Conservation (phyloP, 164 flowering plant species). For the Euptelea pleiosperma region DNA sequence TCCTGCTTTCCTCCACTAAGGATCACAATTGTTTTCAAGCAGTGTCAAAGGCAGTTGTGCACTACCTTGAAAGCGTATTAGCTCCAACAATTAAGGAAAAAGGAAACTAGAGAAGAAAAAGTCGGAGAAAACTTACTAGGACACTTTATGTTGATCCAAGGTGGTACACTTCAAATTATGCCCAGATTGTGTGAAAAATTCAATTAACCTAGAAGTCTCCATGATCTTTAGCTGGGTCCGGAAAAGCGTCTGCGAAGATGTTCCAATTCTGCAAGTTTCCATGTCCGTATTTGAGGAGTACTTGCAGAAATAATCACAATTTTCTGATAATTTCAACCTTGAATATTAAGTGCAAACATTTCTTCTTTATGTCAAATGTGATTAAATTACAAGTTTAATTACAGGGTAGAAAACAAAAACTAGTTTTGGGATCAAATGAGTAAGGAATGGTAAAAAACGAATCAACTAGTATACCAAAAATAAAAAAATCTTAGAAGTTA, state of each 20-base stretch:
- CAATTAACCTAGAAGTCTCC: neutral
- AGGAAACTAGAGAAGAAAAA: neutral
- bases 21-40: no score
- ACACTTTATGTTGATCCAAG: no score
- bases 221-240: neutral
- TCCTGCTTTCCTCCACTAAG: no score
- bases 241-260: neutral
- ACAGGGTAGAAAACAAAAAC: neutral
- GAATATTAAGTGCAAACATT: no score
- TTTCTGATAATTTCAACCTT: no score
- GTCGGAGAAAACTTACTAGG: neutral
- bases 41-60: no score
- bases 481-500: neutral
- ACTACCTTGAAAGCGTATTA: neutral
- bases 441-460: neutral
- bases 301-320: no score
- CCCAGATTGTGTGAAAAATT: neutral
- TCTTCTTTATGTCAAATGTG: neutral
- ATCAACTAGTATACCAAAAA: conserved; percentile 1
- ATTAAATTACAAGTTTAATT: no score
- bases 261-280: neutral
- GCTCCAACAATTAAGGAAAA: neutral
- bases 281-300: no score
- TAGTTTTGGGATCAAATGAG: neutral
- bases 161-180: neutral